Evolutionary conservation across 345 rosid species (phyloP).

Genomic region (Salix dunnii): DNA sequence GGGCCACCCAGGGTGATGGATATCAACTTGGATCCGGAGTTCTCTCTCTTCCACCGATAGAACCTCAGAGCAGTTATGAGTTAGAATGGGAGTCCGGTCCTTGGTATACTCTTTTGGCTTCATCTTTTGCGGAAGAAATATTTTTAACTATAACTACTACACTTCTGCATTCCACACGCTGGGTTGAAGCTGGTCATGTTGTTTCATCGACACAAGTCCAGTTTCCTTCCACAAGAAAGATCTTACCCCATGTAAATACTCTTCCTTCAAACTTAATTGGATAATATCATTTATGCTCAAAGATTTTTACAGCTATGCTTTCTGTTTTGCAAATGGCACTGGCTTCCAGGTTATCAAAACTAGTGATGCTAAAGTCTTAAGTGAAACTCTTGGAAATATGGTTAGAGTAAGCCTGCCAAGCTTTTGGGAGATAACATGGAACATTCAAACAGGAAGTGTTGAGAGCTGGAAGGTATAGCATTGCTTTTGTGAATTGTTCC

Average conservation of each 20-base stretch:
- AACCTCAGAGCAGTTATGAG: constrained; percentile 62
- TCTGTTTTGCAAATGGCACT: constrained; percentile 7
- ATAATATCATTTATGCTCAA: not conserved
- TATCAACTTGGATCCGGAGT: constrained; percentile 62
- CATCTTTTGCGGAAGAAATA: constrained; percentile 58
- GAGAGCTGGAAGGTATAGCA: constrained; percentile 83
- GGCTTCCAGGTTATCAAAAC: constrained; percentile 52
- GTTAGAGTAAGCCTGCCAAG: constrained; percentile 53
- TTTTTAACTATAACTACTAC: constrained; percentile 58
- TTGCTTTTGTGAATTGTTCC: constrained; percentile 10
- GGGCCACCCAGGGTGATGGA: constrained; percentile 77
- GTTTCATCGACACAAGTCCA: constrained; percentile 74
- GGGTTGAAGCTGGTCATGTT: constrained; percentile 80
- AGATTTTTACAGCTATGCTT: not conserved
- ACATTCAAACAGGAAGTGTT: constrained; percentile 53
- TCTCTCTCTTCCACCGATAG: constrained; percentile 58
- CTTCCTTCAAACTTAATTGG: not conserved
- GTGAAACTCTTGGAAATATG: constrained; percentile 51
- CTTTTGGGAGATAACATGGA: constrained; percentile 66
- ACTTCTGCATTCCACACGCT: constrained; percentile 58
- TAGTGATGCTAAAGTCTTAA: constrained; percentile 35
- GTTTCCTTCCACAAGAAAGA: constrained; percentile 57
- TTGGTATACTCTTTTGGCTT: constrained; percentile 71
- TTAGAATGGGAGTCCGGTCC: constrained; percentile 75
- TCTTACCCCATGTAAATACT: constrained; percentile 56